Conservation (phyloP, 257 asterid genomes). For the Rehmannia glutinosa region DNA sequence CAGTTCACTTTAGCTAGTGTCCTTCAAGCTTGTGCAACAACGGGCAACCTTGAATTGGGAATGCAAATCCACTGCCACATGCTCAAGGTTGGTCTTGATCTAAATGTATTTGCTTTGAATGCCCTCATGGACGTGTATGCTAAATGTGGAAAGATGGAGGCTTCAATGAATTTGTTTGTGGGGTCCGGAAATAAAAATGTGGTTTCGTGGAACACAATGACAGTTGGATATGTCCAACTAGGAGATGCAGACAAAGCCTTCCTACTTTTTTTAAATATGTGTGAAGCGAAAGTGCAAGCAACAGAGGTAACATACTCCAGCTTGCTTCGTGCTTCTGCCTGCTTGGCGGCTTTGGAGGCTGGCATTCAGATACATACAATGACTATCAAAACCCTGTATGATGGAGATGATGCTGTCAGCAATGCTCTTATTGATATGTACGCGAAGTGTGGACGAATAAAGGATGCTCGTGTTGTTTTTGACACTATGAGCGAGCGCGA, state of each 20-base stretch:
- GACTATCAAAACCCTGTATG: conserved; percentile 56
- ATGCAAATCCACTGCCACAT: conserved; percentile 65
- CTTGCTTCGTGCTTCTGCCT: conserved; percentile 78
- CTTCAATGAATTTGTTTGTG: conserved; percentile 50
- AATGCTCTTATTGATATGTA: conserved; percentile 92
- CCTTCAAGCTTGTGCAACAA: conserved; percentile 82
- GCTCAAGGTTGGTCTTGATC: conserved; percentile 58
- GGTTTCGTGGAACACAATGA: conserved; percentile 91
- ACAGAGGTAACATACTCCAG: conserved; percentile 85
- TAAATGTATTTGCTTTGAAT: conserved; percentile 61
- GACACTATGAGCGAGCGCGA: conserved; percentile 48
- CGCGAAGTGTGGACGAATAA: conserved; percentile 80
- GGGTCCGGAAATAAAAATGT: conserved; percentile 51
- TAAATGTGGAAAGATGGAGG: conserved; percentile 69
- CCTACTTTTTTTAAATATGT: conserved; percentile 53
- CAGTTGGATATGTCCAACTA: conserved; percentile 71
- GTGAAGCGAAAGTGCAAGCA: conserved; percentile 45
- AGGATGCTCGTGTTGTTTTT: conserved; percentile 66
- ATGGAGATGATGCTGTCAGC: conserved; percentile 60
- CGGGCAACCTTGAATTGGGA: conserved; percentile 53
- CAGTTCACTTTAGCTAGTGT: conserved; percentile 88
- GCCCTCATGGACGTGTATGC: conserved; percentile 95
- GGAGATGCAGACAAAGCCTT: conserved; percentile 78
- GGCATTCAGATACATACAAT: conserved; percentile 76
- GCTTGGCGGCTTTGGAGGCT: conserved; percentile 72